These are phyloP conservation scores for Candida ovalis DNA, from an alignment of 805 yeast species.

Conservation along the genomic window DNA sequence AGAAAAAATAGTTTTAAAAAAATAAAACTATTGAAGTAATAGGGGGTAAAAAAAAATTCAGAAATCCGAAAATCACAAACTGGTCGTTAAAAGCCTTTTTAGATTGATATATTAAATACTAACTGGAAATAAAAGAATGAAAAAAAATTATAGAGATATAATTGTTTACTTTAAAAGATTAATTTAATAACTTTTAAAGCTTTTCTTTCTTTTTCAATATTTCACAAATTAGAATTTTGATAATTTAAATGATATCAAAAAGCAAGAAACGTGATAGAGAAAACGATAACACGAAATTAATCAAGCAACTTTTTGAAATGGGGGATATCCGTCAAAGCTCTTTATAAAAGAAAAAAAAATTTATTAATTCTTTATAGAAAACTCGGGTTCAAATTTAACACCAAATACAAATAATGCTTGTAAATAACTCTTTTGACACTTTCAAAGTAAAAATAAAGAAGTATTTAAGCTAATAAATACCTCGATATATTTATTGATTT, in stretches of 20 bases:
- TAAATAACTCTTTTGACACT: constrained; percentile 12
- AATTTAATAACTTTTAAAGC: constrained; percentile 11
- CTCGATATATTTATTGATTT: constrained; percentile 4
- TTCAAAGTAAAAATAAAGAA: constrained; percentile 9
- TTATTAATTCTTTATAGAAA: not conserved
- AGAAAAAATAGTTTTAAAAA: not conserved
- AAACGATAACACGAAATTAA: constrained; percentile 17
- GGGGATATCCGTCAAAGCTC: constrained; percentile 36
- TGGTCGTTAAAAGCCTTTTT: constrained; percentile 20
- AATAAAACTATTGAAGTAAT: too few relatives aligned
- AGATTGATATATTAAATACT: constrained; percentile 1
- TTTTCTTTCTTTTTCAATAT: not conserved
- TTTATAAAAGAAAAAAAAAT: not conserved
- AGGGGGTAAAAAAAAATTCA: constrained; percentile 4
- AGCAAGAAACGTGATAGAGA: constrained; percentile 19
- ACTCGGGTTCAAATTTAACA: constrained; percentile 29
- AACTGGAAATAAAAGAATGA: not conserved
- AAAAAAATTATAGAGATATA: not conserved
- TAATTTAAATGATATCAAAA: constrained; percentile 7
- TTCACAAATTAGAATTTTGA: not conserved
- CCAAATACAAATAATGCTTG: constrained; percentile 25
- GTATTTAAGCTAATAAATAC: constrained; percentile 27
- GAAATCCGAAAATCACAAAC: constrained; percentile 20
- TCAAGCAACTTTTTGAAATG: constrained; percentile 25
- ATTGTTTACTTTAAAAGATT: constrained; percentile 5